phyloP scores from a whole-genome alignment of 352 stramenopile species.

The Globisporangium iwayamae region DNA sequence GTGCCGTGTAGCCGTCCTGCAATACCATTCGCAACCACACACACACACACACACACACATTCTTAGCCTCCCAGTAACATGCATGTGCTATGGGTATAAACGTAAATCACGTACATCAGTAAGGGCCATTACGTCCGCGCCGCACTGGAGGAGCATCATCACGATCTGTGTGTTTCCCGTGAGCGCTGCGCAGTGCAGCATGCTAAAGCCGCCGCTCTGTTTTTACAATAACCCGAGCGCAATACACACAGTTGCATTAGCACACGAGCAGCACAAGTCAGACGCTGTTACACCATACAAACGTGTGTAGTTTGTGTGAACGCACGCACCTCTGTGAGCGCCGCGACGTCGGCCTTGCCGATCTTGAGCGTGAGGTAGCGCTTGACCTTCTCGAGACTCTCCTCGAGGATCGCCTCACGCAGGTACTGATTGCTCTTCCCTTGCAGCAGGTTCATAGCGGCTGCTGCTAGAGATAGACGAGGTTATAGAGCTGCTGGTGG shows the following conservation, averaged over 20 bases:
- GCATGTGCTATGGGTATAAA: not conserved
- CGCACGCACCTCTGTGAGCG: conserved; percentile 53
- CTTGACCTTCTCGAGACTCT: conserved; percentile 73
- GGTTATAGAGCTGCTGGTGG: not conserved
- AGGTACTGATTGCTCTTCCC: conserved; percentile 87
- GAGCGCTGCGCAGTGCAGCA: conserved; percentile 75
- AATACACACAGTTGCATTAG: not conserved
- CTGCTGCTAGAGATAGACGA: not conserved
- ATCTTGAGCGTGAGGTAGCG: conserved; percentile 84
- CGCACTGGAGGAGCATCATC: conserved; percentile 85
- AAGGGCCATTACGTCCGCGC: conserved; percentile 68
- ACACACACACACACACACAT: not conserved
- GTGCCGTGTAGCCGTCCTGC: conserved; percentile 76
- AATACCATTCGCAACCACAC: not conserved
- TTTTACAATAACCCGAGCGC: not conserved
- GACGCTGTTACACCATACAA: not conserved
- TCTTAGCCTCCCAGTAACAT: not conserved
- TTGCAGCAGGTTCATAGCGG: conserved; percentile 78
- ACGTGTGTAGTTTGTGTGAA: not conserved
- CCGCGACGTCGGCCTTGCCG: conserved; percentile 74
- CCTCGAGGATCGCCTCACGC: conserved; percentile 78
- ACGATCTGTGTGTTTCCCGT: conserved; percentile 81
- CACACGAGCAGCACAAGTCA: not conserved
- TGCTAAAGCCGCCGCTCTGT: conserved; percentile 73
- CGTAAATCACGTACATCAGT: conserved; percentile 48